Base-by-base conservation (phyloP, 495 filamentous ascomycete genomes). In the Aspergillus sclerotiicarbonarius region DNA sequence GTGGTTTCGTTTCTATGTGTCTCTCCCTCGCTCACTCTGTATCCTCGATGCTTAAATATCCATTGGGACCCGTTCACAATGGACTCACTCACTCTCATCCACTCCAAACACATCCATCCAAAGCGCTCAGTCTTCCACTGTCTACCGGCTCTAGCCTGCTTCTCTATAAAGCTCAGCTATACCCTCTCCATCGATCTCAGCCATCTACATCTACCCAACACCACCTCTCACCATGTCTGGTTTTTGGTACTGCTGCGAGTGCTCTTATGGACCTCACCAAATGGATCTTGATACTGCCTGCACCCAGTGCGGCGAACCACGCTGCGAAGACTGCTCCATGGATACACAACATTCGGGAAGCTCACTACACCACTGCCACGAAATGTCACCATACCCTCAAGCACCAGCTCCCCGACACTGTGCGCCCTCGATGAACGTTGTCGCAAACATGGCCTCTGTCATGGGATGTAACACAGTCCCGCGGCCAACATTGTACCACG, bases 361-460 rank as follows among this genome's bases (percentile, higher is more conserved):
- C 1, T 50, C 47, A 16, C 6, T 50, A 18, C 25, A 50, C 47
- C 30, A 6, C 45, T 48, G 20, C 44, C 54, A 56, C 54, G 45
- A 49, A 12, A 30, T 39, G 16, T 56, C 54, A 15, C 44, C 29
- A 0, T 49, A 37, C 18, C 33, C 54, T 49, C 20, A 32, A 35
- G 45, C 32, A 15, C 31, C 54, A 39, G 54, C 31, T 37, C 44
- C 32, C 19, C 31, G 13, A n/a, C 21, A 9, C 25, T 32, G 25
- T 31, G 25, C 20, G 9, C 47, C 29, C 25, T 50, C 47, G 13
- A 4, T 50, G 6, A n/a, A 50, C 25, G 10, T 15, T 16, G 15
- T 16, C 25, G 47, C 18, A 29, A 50, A 16, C 15, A 30, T 50
- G 47, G 12, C 47, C 6, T 32, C 47, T 8, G 16, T 16, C 8